Base-by-base conservation (phyloP, 352 stramenopile species). In the Phytopythium mirpurense region DNA sequence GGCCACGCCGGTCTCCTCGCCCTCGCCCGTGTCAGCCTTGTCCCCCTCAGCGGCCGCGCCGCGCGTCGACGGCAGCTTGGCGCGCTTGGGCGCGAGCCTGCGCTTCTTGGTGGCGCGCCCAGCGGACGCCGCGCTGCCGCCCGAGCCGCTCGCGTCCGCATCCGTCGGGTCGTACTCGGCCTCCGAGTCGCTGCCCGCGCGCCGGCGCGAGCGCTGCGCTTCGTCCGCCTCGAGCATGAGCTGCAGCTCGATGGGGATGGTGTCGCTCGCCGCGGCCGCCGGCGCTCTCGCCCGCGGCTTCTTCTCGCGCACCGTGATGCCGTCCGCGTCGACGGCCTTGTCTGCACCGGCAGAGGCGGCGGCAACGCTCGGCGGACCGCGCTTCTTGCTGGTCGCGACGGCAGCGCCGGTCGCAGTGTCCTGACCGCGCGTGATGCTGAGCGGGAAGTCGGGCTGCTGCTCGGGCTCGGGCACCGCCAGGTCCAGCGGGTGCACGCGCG, bases 181-280 rank as follows among this genome's bases (percentile, higher is more conserved):
- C 65, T 90, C 83, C 37, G 68, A 72, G 34, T 83, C 74, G 40
- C 73, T 68, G 10, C 74, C 68, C 43, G 68, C 63, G 9, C 74
- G 68, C 21, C 56, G 62, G 14, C 11, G 19, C 14, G 23, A 8
- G 26, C 64, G 70, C 41, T 59, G 43, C 21, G 58, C 60, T 27
- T 91, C 77, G 26, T 95, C 83, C 0, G 83, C 81, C 51, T 93
- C 79, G 11, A 93, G 65, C 68, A 95, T 92, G 65, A 93, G 77
- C 64, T 93, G 83, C 45, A 95, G 62, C 61, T 93, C 85, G 15
- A 95, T 75, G 0, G 85, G 85, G 29, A 95, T 68, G 55, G 58
- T 60, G 48, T 74, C 84, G 48, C 57, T 68, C 5, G 68, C 57
- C 3, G 66, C 29, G 0, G 51, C 16, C 10, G 63, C 26, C 5